These are phyloP conservation scores for Penicillium sp. DNA, from an alignment of 2,329 filamentous ascomycete genomes.

Conservation along the genomic window DNA sequence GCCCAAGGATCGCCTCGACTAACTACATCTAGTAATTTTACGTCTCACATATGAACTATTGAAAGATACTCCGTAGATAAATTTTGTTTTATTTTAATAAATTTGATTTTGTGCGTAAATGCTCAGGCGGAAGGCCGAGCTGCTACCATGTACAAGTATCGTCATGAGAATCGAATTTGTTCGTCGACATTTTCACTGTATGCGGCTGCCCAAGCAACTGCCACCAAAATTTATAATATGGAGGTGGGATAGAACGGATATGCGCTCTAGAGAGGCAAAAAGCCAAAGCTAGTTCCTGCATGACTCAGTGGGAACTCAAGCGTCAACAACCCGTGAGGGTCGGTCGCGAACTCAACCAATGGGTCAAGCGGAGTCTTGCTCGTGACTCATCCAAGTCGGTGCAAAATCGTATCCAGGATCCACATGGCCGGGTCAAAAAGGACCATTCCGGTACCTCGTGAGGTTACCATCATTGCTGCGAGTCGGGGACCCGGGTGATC, in stretches of 20 bases:
- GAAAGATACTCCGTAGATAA: neutral
- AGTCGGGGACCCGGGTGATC: slow-evolving; percentile 37
- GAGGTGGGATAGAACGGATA: slow-evolving; percentile 18
- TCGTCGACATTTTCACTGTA: slow-evolving; percentile 14
- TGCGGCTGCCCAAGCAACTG: slow-evolving; percentile 1
- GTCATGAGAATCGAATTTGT: slow-evolving; percentile 9
- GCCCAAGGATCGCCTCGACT: neutral
- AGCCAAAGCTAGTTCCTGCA: neutral
- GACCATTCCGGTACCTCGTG: slow-evolving; percentile 40
- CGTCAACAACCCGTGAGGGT: slow-evolving; percentile 23
- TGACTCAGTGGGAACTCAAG: slow-evolving; percentile 38
- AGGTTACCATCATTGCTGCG: slow-evolving; percentile 44
- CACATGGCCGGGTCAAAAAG: slow-evolving; percentile 34
- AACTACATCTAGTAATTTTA: neutral
- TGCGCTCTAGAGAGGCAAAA: neutral
- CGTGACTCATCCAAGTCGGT: slow-evolving; percentile 20
- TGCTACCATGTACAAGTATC: neutral
- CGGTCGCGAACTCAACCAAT: slow-evolving; percentile 40
- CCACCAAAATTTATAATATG: neutral
- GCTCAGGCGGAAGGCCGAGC: slow-evolving; percentile 1
- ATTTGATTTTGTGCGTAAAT: neutral
- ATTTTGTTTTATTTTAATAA: neutral
- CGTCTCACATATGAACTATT: neutral
- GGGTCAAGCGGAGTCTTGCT: slow-evolving; percentile 2
- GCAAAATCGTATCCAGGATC: slow-evolving; percentile 27